Percentiles rank a stretch among this genome's conserved stretches.
These are phyloP conservation scores for Clitocybe nebularis DNA, from an alignment of 1,284 basidiomycete species.

Conservation along the genomic window DNA sequence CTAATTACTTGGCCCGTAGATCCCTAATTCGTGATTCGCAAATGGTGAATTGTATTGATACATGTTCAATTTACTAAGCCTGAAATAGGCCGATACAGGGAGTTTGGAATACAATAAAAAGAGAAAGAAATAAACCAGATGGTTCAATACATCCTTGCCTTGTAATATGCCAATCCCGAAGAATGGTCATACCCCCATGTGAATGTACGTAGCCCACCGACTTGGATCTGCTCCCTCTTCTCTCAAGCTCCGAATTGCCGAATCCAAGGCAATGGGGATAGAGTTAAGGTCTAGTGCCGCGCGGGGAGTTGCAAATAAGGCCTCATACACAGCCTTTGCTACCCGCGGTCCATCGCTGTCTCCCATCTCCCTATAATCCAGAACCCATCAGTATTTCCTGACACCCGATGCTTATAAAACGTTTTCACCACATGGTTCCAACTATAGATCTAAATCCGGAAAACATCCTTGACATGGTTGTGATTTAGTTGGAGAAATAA, in stretches of 20 bases:
- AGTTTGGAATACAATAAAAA: no score
- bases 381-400: background rate
- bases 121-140: no score
- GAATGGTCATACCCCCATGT: background rate
- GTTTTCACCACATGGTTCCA: constrained; percentile 25
- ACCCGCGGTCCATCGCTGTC: background rate
- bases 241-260: background rate
- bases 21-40: no score
- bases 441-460: constrained; percentile 29
- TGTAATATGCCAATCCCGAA: no score
- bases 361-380: background rate
- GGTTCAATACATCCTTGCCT: no score
- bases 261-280: background rate
- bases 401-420: no score
- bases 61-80: no score
- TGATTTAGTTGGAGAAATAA: no score
- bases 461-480: no score
- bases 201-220: background rate
- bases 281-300: background rate
- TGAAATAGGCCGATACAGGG: no score
- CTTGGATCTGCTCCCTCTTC: background rate
- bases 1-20: no score
- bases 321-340: background rate
- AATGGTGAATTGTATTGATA: no score
- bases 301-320: background rate